A percentile compares a stretch with the other conserved stretches of the same genome.
phyloP scores from a whole-genome alignment of 139 green algal species.

The Coccomyxa sp. region DNA sequence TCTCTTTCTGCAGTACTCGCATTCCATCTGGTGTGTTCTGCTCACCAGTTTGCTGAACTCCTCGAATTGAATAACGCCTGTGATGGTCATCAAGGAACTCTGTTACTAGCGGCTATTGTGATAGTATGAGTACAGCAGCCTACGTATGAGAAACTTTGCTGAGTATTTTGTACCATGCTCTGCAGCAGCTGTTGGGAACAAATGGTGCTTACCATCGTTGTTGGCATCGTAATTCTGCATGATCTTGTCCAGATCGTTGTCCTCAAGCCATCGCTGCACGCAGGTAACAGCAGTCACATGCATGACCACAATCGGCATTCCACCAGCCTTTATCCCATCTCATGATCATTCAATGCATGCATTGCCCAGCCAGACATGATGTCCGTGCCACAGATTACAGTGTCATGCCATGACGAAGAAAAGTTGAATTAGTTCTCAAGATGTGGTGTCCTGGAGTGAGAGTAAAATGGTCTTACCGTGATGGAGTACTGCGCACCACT shows the following conservation, averaged over 20 bases:
- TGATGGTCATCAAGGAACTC: not conserved
- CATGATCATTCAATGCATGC: too few relatives aligned
- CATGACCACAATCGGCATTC: too few relatives aligned
- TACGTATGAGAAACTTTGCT: not conserved
- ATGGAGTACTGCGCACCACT: not conserved
- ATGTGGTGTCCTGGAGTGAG: too few relatives aligned
- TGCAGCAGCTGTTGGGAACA: not conserved
- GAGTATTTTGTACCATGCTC: not conserved
- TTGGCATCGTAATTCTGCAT: not conserved
- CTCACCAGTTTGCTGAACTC: not conserved
- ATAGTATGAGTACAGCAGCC: too few relatives aligned
- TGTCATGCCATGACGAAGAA: too few relatives aligned
- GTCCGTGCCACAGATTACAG: too few relatives aligned
- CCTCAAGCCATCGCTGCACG: not conserved
- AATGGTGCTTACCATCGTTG: not conserved
- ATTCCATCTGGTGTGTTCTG: too few relatives aligned
- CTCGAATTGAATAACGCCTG: not conserved
- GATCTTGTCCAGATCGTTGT: not conserved
- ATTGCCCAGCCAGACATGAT: too few relatives aligned
- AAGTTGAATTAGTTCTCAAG: too few relatives aligned
- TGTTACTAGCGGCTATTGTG: not conserved
- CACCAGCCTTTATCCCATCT: too few relatives aligned
- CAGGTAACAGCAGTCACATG: not conserved
- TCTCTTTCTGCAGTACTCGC: too few relatives aligned
- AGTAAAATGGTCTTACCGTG: not conserved